Base-by-base conservation (phyloP, 2,329 filamentous ascomycete genomes). In the Colletotrichum sp. region DNA sequence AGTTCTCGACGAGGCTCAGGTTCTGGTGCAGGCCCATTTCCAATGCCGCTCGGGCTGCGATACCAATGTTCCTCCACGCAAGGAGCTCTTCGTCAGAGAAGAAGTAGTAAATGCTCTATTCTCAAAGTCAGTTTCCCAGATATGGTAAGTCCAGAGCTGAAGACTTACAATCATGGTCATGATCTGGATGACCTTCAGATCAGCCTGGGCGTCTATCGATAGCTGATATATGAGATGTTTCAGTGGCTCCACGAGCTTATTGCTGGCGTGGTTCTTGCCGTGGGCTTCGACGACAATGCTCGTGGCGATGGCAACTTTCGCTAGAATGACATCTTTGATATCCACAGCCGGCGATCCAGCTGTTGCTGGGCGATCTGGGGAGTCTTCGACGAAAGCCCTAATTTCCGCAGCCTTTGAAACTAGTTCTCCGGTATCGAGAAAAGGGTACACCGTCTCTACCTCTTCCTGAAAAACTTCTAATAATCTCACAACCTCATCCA, bases 11-110 rank as follows among this genome's bases (percentile, higher is more conserved):
- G 55, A 89, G 81, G 25, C 85, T 89, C 9, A 86, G 81, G 39
- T 85, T 86, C 3, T 88, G 83, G 70, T 90, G 88, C 0, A 90
- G 81, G 0, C 89, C 89, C 69, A 89, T 85, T 68, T 89, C 88
- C 16, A 90, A 82, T 2, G 86, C 84, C 27, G 87, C 85, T 6
- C 88, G 84, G 0, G 84, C 86, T 0, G 88, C 88, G 15, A 89
- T 82, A 0, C 87, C 86, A 32, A 88, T 89, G 2, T 86, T 82
- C 1, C 88, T 84, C 87, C 88, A 89, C 0, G 88, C 85, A 0
- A 89, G 84, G 1, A 89, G 82, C 67, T 90, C 89, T 30, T 90
- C 87, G 61, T 89, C 88, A 6, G 83, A 84, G 75, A 89, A 84
- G 49, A 87, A 87, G 72, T 86, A 84, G 75, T 86, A 86, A 4